phyloP scores from a whole-genome alignment of 1,284 basidiomycete genomes.

The Austroboletus niveus region DNA sequence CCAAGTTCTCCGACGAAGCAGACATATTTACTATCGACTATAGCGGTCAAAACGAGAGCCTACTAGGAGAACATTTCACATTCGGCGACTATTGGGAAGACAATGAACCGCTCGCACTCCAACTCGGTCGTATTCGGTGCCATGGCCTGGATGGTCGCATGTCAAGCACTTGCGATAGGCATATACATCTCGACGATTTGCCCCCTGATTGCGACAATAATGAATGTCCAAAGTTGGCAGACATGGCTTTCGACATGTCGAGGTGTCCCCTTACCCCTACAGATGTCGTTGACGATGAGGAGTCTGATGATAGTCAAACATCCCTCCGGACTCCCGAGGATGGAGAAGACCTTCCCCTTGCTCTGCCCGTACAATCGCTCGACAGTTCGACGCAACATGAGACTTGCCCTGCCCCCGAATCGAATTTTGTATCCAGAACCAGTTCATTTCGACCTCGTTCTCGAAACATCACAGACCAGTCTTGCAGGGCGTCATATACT shows the following conservation, averaged over 20 bases:
- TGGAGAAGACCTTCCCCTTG: slow-evolving; percentile 16
- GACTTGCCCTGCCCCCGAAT: not conserved
- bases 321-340: slow-evolving; percentile 30
- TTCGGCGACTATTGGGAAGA: slow-evolving; percentile 27
- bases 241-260: slow-evolving; percentile 24
- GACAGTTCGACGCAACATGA: not conserved
- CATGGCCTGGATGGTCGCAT: not conserved
- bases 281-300: slow-evolving; percentile 30
- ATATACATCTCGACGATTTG: slow-evolving; percentile 12
- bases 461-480: slow-evolving; percentile 16
- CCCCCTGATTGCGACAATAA: slow-evolving; percentile 2
- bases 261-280: slow-evolving; percentile 22
- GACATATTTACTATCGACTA: slow-evolving; percentile 28
- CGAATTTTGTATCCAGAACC: slow-evolving; percentile 20
- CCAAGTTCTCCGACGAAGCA: slow-evolving; percentile 8
- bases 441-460: slow-evolving; percentile 26
- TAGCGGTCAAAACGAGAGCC: slow-evolving; percentile 19
- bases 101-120: slow-evolving; percentile 19
- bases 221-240: slow-evolving; percentile 1
- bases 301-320: slow-evolving; percentile 26
- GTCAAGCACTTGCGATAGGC: slow-evolving; percentile 2
- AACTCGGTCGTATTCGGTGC: slow-evolving; percentile 15
- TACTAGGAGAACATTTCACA: slow-evolving; percentile 25
- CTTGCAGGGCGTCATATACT: not conserved
- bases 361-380: not conserved